A percentile compares a stretch with the other conserved stretches of the same genome.
Evolutionary conservation across 169 alveolate genomes (phyloP).

Genomic region (Cryptosporidium ubiquitum): DNA sequence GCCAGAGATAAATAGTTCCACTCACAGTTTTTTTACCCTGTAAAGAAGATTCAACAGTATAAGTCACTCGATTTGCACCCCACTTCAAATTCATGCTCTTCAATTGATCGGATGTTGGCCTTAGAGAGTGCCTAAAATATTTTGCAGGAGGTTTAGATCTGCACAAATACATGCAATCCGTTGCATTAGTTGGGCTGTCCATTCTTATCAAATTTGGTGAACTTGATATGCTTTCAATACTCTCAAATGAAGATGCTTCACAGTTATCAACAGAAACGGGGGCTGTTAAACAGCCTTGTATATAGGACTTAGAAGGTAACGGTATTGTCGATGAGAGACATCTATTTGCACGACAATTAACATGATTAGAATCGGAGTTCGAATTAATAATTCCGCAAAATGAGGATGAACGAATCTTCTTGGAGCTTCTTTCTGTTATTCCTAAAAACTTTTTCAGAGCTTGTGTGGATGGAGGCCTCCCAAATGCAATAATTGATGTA

Average conservation of each 20-base stretch:
- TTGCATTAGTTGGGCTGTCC: background rate
- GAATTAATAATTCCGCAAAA: constrained; percentile 6
- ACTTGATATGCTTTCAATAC: constrained; percentile 45
- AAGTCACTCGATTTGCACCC: constrained; percentile 90
- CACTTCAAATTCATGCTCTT: constrained; percentile 86
- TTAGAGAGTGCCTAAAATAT: constrained; percentile 82
- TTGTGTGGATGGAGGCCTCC: constrained; percentile 86
- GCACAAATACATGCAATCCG: constrained; percentile 22
- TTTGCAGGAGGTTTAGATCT: constrained; percentile 56
- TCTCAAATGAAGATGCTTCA: constrained; percentile 53
- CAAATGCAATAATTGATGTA: constrained; percentile 89
- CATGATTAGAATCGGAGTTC: background rate
- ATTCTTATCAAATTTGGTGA: constrained; percentile 9
- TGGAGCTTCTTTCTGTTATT: constrained; percentile 3
- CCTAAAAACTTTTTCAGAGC: constrained; percentile 83
- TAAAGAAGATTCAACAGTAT: constrained; percentile 87
- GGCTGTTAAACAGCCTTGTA: constrained; percentile 2
- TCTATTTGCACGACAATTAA: background rate
- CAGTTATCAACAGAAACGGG: constrained; percentile 35
- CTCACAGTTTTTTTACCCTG: constrained; percentile 92
- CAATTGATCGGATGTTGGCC: constrained; percentile 91
- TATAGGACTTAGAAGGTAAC: background rate
- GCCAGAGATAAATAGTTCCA: constrained; percentile 94
- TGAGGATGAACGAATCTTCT: constrained; percentile 38
- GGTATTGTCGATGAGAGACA: constrained; percentile 60